Base-by-base conservation (phyloP, 1,139 yeast genomes). In the Yamadazyma membranifaciens region DNA sequence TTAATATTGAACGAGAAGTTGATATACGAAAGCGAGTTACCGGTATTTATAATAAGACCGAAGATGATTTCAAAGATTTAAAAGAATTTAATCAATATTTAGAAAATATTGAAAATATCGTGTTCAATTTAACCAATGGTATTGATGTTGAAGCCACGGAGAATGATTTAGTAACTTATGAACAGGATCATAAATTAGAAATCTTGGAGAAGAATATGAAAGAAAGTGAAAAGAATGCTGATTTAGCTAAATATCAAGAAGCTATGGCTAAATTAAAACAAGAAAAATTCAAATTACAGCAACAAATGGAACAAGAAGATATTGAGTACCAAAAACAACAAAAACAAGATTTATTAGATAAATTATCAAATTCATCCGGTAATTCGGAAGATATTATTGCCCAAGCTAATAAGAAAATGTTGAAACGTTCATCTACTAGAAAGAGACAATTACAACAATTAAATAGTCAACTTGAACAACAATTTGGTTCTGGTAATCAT, bases 1-100 rank as follows among this genome's bases (percentile, higher is more conserved):
- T 92, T 31, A 72, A 63, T 9, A 95, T 92, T 10, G 99, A 94
- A 61, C 75, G 85, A 48, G 99, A 92, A 57, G 88, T 94, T 33
- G 98, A 92, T 62, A 81, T 91, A 28, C 75, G 99, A 41, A 83
- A 83, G 51, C 68, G 94, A 44, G 91, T 94, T 12, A 72, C 76
- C 48, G 73, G 75, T 43, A 84, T 91, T 26, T 91, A 85, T 65
- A 92, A 92, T 61, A 85, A 87, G 59, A 81, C 87, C 1, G 79
- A 81, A 48, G 83, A 80, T 38, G 96, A 89, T 55, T 92, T 92
- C 55, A 60, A 55, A 1, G 58, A 70, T 13, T 63, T 84, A 25
- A 69, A 72, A 9, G 83, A 72, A 27, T 91, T 73, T 62, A 89
- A 94, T 57, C 70, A 69, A 50, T 92, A 92, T 56, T 65, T 92